A percentile compares a stretch with the other conserved stretches of the same genome.
Evolutionary conservation across 257 asterid genomes (phyloP).

Genomic region (Plantago ovata): DNA sequence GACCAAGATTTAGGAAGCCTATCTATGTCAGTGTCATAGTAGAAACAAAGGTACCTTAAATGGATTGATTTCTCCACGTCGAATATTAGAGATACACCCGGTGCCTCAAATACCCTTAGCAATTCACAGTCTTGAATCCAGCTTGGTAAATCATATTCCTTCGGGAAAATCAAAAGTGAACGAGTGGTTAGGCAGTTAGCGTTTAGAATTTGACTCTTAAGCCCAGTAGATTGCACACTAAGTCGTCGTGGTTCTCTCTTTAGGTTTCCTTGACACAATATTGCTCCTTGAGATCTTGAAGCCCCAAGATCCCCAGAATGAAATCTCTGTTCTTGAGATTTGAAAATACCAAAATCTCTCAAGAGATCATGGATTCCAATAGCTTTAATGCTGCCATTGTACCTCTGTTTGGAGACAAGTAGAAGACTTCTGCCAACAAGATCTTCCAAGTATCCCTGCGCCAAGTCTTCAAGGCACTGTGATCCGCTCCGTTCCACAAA

Average conservation of each 20-base stretch:
- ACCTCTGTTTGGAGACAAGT: background rate
- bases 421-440: conserved; percentile 9
- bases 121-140: background rate
- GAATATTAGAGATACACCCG: no score
- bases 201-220: no score
- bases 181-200: no score
- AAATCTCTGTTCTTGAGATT: background rate
- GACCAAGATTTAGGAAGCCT: background rate
- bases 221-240: no score
- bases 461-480: background rate
- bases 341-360: background rate
- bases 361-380: conserved; percentile 11
- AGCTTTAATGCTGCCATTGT: background rate
- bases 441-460: background rate
- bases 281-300: no score
- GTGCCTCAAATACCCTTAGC: background rate
- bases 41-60: background rate
- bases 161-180: no score
- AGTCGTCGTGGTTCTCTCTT: no score
- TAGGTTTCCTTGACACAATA: no score
- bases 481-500: background rate
- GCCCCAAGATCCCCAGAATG: background rate
- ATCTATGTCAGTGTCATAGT: no score
- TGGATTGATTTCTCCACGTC: background rate
- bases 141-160: no score